Evolutionary conservation across 2,329 filamentous ascomycete genomes (phyloP), one percentile per base, ranked within the genome.

Genomic region (Fusarium scirpi): DNA sequence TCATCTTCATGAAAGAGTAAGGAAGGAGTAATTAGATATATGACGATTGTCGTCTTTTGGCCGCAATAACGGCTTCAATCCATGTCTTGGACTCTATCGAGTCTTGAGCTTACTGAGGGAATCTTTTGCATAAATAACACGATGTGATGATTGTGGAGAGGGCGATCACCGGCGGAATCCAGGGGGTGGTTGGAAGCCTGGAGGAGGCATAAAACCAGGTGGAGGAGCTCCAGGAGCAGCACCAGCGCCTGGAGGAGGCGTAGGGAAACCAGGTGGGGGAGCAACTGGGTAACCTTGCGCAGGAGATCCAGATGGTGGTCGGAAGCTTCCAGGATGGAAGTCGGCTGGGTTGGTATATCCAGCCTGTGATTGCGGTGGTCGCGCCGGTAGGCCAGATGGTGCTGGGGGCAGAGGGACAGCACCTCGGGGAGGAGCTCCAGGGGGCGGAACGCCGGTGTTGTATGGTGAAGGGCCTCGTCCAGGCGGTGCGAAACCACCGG

Each of bases 331-430:
- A 0, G 83, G 83, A 66, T 85, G 84, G 75, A 83, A 85, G 60
- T 85, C 82, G 48, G 82, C 83, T 8, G 83, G 83, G 62, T 84
- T 85, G 48, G 80, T 82, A 72, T 80, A 86, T 25, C 80, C 81
- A 25, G 71, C 79, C 32, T 84, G 84, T 53, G 81, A 81, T 48
- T 83, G 83, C 0, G 85, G 85, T 5, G 85, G 85, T 18, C 85
- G 80, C 0, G 85, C 83, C 0, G 85, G 85, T 6, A 87, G 78
- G 2, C 85, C 85, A 1, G 84, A 82, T 0, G 85, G 85, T 0
- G 85, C 82, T 11, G 85, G 82, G 1, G 85, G 85, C 4, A 87
- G 81, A 52, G 80, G 79, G n/a, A 73, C 75, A 4, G 76, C 67
- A n/a, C 75, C 75, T 16, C 78, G 76, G 12, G 77, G 77, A 20